phyloP scores from a whole-genome alignment of 2,329 filamentous ascomycete species.

The Seiridium cupressi region DNA sequence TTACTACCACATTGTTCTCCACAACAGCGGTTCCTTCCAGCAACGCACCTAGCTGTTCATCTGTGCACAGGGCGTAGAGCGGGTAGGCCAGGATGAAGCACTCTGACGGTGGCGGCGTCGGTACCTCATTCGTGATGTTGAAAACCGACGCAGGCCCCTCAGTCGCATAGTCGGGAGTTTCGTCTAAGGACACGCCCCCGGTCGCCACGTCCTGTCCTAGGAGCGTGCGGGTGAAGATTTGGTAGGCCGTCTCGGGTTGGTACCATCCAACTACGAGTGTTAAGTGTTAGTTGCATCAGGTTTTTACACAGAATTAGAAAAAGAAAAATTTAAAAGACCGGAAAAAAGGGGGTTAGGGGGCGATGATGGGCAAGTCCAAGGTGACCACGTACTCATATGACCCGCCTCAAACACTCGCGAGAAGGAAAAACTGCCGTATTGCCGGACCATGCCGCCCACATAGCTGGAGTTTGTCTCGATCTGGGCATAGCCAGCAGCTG shows the following conservation, averaged over 20 bases:
- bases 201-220: slow-evolving; percentile 3
- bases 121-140: slow-evolving; percentile 10
- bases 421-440: slow-evolving; percentile 1
- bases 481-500: background rate
- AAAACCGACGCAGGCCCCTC: slow-evolving; percentile 12
- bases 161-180: slow-evolving; percentile 7
- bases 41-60: slow-evolving; percentile 6
- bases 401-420: slow-evolving; percentile 5
- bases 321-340: no score
- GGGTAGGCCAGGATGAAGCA: slow-evolving; percentile 10
- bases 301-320: slow-evolving; percentile 18
- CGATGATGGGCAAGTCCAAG: slow-evolving; percentile 5
- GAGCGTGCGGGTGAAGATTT: slow-evolving; percentile 1
- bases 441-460: slow-evolving; percentile 1
- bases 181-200: slow-evolving; percentile 32
- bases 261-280: slow-evolving; percentile 25
- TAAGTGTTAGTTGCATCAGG: slow-evolving; percentile 47
- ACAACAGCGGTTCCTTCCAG: slow-evolving; percentile 8
- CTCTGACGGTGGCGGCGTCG: background rate
- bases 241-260: slow-evolving; percentile 7
- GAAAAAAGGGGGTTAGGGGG: no score
- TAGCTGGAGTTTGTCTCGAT: slow-evolving; percentile 1
- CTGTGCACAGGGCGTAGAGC: background rate
- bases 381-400: slow-evolving; percentile 26
- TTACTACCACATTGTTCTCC: slow-evolving; percentile 7